Evolutionary conservation across 2,329 filamentous ascomycete genomes (phyloP).

Genomic region (Chaetomiaceae sp.): DNA sequence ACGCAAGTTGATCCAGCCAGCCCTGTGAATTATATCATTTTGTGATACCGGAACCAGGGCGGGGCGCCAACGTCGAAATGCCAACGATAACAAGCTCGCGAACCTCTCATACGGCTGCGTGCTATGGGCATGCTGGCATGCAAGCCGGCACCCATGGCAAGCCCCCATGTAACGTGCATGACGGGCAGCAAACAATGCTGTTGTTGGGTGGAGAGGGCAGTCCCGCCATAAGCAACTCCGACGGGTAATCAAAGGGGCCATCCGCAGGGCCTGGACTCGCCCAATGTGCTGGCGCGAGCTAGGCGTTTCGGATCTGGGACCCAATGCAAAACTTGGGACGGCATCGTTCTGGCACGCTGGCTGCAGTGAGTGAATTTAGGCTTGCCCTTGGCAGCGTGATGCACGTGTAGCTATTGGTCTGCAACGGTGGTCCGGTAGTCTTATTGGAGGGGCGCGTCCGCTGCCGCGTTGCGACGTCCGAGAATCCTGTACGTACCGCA

Average conservation of each 20-base stretch:
- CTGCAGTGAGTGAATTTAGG: too few relatives aligned
- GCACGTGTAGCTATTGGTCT: background rate
- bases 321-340: conserved; percentile 8
- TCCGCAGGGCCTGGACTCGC: too few relatives aligned
- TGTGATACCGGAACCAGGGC: too few relatives aligned
- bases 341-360: conserved; percentile 4
- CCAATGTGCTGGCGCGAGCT: conserved; percentile 7
- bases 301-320: conserved; percentile 11
- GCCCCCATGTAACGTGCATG: conserved; percentile 14
- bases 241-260: too few relatives aligned
- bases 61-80: too few relatives aligned
- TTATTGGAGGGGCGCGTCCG: background rate
- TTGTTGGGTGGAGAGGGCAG: conserved; percentile 10
- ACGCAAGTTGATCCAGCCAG: too few relatives aligned
- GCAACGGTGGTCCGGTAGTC: background rate
- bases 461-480: too few relatives aligned
- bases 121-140: conserved; percentile 11
- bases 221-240: conserved; percentile 1
- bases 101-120: conserved; percentile 13
- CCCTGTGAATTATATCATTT: too few relatives aligned
- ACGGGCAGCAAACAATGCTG: conserved; percentile 10
- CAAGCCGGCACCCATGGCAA: conserved; percentile 2
- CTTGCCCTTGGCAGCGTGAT: conserved; percentile 2
- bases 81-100: conserved; percentile 8
- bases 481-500: background rate